Percentiles rank a stretch among this genome's conserved stretches.
Conservation (phyloP, 2,329 filamentous ascomycete genomes). For the Corinectria fuckeliana region DNA sequence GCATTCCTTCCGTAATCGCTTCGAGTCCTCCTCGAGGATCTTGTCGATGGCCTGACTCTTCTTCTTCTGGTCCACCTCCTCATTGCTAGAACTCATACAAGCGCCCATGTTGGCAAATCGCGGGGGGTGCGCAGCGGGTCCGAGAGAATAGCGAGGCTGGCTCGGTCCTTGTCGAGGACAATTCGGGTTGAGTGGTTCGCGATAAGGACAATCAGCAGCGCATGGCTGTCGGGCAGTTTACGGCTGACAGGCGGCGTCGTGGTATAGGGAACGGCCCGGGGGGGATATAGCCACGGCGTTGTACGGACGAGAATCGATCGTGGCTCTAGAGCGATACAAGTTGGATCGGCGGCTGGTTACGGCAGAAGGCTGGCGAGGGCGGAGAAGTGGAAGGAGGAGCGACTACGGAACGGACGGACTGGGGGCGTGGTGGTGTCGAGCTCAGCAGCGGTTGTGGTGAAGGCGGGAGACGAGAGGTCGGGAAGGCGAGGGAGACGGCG, state of each 20-base stretch:
- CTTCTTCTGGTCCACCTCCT: slow-evolving; percentile 93
- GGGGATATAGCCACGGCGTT: neutral
- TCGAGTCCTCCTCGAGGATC: slow-evolving; percentile 91
- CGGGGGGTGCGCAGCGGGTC: slow-evolving; percentile 24
- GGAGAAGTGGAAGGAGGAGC: slow-evolving; percentile 26
- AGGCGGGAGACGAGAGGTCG: slow-evolving; percentile 1
- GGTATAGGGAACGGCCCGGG: slow-evolving; percentile 13
- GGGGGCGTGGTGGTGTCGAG: slow-evolving; percentile 27
- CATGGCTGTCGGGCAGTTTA: slow-evolving; percentile 33
- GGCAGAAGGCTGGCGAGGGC: slow-evolving; percentile 26
- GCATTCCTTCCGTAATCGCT: slow-evolving; percentile 93
- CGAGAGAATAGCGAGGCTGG: slow-evolving; percentile 6
- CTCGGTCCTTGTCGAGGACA: slow-evolving; percentile 14
- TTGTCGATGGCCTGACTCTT: slow-evolving; percentile 95
- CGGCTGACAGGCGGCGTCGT: slow-evolving; percentile 22
- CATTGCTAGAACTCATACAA: slow-evolving; percentile 88
- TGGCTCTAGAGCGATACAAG: slow-evolving; percentile 7
- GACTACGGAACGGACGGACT: slow-evolving; percentile 26
- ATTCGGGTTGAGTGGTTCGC: slow-evolving; percentile 25
- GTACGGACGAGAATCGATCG: neutral
- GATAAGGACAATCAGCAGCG: slow-evolving; percentile 31
- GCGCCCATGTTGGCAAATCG: slow-evolving; percentile 74
- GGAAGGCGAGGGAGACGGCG: neutral
- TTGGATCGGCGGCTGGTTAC: slow-evolving; percentile 18
- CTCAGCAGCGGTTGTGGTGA: slow-evolving; percentile 7